A percentile compares a stretch with the other conserved stretches of the same genome.
These are phyloP conservation scores for Lachnellula suecica DNA, from an alignment of 2,329 filamentous ascomycete species.

Conservation along the genomic window DNA sequence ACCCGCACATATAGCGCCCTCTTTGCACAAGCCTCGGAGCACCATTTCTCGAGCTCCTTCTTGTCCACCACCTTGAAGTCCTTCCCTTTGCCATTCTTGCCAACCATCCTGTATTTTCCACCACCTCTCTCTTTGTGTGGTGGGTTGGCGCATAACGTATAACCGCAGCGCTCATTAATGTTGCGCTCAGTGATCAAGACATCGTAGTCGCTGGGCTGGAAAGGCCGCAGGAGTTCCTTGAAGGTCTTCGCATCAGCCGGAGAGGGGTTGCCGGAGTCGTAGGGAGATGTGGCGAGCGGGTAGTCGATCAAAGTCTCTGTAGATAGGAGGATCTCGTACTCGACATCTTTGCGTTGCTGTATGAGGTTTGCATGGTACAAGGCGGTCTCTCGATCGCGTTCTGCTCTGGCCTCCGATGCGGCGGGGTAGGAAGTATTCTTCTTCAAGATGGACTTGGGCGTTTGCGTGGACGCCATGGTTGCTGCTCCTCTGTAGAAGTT, in stretches of 20 bases:
- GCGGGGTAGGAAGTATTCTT: constrained; percentile 48
- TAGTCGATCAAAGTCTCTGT: constrained; percentile 54
- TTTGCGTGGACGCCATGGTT: constrained; percentile 27
- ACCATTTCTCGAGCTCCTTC: constrained; percentile 82
- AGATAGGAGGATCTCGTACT: constrained; percentile 72
- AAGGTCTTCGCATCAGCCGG: constrained; percentile 64
- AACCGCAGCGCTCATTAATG: constrained; percentile 79
- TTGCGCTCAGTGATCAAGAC: constrained; percentile 87
- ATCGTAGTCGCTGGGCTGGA: constrained; percentile 88
- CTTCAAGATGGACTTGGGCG: constrained; percentile 60
- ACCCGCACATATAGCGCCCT: constrained; percentile 84
- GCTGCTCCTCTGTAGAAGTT: not conserved
- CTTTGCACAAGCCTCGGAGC: constrained; percentile 74
- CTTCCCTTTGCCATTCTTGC: constrained; percentile 46
- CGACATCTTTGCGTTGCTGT: constrained; percentile 77
- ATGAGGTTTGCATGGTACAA: constrained; percentile 80
- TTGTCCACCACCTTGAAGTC: constrained; percentile 68
- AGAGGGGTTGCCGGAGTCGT: constrained; percentile 51
- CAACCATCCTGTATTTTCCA: constrained; percentile 68
- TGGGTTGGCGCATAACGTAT: constrained; percentile 71
- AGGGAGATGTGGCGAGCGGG: constrained; percentile 39
- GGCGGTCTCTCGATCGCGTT: constrained; percentile 61
- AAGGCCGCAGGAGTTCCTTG: constrained; percentile 64
- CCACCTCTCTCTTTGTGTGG: constrained; percentile 55
- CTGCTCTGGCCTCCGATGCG: constrained; percentile 43